phyloP scores from a whole-genome alignment of 768 basidiomycete genomes.

The Rhizopogon salebrosus region DNA sequence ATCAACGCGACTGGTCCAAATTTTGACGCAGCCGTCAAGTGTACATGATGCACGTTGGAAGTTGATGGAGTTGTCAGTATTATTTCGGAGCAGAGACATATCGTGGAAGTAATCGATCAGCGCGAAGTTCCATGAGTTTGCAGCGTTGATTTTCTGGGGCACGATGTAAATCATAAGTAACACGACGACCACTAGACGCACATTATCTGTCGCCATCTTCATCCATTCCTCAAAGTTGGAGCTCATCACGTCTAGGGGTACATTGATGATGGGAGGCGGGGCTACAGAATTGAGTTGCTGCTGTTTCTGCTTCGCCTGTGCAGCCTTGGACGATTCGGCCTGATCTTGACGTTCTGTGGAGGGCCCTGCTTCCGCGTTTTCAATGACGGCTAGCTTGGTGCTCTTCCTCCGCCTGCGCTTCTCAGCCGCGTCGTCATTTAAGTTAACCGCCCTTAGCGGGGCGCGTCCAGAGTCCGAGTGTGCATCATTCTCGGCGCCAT shows the following conservation, averaged over 20 bases:
- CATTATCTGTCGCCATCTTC: slow-evolving; percentile 99
- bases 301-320: slow-evolving; percentile 49
- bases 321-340: slow-evolving; percentile 37
- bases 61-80: slow-evolving; percentile 93
- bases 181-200: slow-evolving; percentile 33
- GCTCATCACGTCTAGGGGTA: slow-evolving; percentile 79
- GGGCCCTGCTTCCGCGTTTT: slow-evolving; percentile 52
- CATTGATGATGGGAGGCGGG: slow-evolving; percentile 50
- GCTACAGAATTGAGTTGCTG: slow-evolving; percentile 58
- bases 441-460: slow-evolving; percentile 33
- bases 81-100: slow-evolving; percentile 91
- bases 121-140: slow-evolving; percentile 96
- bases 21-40: slow-evolving; percentile 97
- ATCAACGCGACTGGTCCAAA: slow-evolving; percentile 98
- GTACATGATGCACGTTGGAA: slow-evolving; percentile 98
- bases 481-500: slow-evolving; percentile 34
- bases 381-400: slow-evolving; percentile 55
- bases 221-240: slow-evolving; percentile 99
- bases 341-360: slow-evolving; percentile 38
- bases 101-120: slow-evolving; percentile 99
- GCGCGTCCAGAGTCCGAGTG: slow-evolving; percentile 34
- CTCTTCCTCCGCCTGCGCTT: slow-evolving; percentile 80
- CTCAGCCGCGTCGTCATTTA: slow-evolving; percentile 86
- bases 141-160: slow-evolving; percentile 92
- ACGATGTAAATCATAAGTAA: slow-evolving; percentile 6